Evolutionary conservation across 164 flowering plant species (phyloP).

Genomic region (Cinnamomum micranthum): DNA sequence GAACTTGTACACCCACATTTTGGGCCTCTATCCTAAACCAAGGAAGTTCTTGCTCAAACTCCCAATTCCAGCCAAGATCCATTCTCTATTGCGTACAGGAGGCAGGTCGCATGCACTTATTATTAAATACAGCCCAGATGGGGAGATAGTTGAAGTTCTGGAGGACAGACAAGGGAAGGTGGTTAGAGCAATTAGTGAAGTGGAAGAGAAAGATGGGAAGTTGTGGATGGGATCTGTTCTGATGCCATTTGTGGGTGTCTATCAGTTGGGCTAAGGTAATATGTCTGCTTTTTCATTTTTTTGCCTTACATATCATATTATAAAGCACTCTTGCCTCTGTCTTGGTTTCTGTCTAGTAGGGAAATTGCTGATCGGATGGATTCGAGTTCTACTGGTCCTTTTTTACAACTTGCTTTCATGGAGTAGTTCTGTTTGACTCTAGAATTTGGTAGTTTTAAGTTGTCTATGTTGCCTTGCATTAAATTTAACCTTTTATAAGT

Average conservation of each 20-base stretch:
- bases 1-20: slow-evolving; percentile 26
- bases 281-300: not conserved
- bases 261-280: slow-evolving; percentile 22
- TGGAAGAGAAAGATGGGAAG: slow-evolving; percentile 85
- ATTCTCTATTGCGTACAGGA: slow-evolving; percentile 48
- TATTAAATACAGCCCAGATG: slow-evolving; percentile 69
- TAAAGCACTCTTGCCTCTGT: not conserved
- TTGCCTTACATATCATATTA: too few relatives aligned
- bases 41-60: slow-evolving; percentile 58
- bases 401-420: too few relatives aligned
- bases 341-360: not conserved
- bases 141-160: slow-evolving; percentile 59
- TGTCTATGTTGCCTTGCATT: too few relatives aligned
- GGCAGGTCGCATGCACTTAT: slow-evolving; percentile 46
- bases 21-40: slow-evolving; percentile 40
- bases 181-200: slow-evolving; percentile 87
- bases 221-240: slow-evolving; percentile 93
- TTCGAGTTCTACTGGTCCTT: too few relatives aligned
- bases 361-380: not conserved
- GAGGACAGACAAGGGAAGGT: slow-evolving; percentile 87
- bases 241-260: slow-evolving; percentile 81
- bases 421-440: too few relatives aligned
- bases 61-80: slow-evolving; percentile 53
- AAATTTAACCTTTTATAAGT: too few relatives aligned
- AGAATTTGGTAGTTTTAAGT: too few relatives aligned